Evolutionary conservation across 139 green algal genomes (phyloP).

Genomic region (Haematococcus sp.): DNA sequence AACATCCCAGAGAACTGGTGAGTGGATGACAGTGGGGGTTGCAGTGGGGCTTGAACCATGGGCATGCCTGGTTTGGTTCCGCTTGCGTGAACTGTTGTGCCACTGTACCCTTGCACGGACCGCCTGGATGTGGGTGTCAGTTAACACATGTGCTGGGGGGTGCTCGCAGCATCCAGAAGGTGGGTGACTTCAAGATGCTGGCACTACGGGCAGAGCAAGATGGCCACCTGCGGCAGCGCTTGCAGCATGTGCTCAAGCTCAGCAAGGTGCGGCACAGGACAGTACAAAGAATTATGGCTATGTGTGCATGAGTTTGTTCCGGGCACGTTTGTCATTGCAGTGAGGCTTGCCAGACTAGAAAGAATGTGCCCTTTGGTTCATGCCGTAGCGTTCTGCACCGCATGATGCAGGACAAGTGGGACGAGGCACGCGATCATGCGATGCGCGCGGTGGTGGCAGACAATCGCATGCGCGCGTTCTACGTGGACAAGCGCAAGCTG

Average conservation of each 20-base stretch:
- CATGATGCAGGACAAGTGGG: constrained; percentile 97
- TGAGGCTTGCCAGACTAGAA: too few species aligned
- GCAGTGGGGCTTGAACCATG: constrained; percentile 22
- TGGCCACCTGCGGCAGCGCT: constrained; percentile 73
- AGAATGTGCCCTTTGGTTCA: too few species aligned
- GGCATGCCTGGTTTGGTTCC: constrained; percentile 2
- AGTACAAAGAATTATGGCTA: too few species aligned
- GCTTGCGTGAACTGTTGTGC: neutral
- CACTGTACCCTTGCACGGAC: too few species aligned
- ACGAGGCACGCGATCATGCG: constrained; percentile 83
- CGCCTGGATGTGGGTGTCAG: too few species aligned
- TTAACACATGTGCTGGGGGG: too few species aligned
- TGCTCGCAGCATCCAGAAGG: too few species aligned
- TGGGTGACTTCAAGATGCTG: constrained; percentile 82
- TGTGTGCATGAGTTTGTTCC: too few species aligned
- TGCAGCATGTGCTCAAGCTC: constrained; percentile 86
- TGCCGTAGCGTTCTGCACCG: too few species aligned
- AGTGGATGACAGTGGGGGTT: constrained; percentile 26
- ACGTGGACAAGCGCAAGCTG: constrained; percentile 58
- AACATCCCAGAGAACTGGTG: constrained; percentile 66
- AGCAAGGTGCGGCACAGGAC: too few species aligned
- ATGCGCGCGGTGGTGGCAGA: constrained; percentile 80
- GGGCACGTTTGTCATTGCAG: too few species aligned
- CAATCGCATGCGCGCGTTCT: constrained; percentile 80
- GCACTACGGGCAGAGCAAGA: constrained; percentile 77